Evolutionary conservation across 495 filamentous ascomycete genomes (phyloP), one percentile per base, ranked within the genome.

Genomic region (Durotheca rogersii): DNA sequence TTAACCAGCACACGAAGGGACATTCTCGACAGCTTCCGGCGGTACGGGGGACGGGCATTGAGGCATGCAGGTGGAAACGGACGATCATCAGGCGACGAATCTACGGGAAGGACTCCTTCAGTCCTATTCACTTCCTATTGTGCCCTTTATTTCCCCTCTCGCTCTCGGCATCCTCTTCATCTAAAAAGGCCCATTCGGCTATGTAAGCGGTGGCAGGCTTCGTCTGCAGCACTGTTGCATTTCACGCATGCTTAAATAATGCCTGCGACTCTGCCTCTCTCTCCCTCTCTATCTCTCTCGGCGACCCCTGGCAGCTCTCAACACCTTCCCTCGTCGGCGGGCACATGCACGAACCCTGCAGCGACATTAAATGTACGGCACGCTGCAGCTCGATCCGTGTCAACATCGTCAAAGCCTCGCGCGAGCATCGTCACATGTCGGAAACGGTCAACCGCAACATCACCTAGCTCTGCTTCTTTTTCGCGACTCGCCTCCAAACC

Each of bases 121-220:
- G 44, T 42, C 49, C 50, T 50, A 50, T 49, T 59, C 56, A 37
- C 46, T 56, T 37, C 9, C 50, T 18, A 53, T 53, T 47, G 21
- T 51, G 41, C 49, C 50, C 50, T 44, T 42, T 53, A n/a, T n/a
- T n/a, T n/a, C n/a, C n/a, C n/a, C n/a, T 41, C 50, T 44, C 53
- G 56, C 56, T 59, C 50, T 53, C 49, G 50, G 53, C 44, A n/a
- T n/a, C n/a, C n/a, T n/a, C 46, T 53, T 50, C 43, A 51, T 41
- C 50, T n/a, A n/a, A 10, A 59, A 47, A 40, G 55, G 50, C 44
- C 49, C 50, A 53, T 59, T 53, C 56, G 56, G 56, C 45, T 59
- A 59, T 59, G 56, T 50, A 53, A 42, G 56, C 41, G 56, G 53
- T 53, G 21, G 56, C 56, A 53, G 41, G 30, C 21, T 7, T 35